Evolutionary conservation across 2,329 filamentous ascomycete species (phyloP).

Genomic region (Colletotrichum sp.): DNA sequence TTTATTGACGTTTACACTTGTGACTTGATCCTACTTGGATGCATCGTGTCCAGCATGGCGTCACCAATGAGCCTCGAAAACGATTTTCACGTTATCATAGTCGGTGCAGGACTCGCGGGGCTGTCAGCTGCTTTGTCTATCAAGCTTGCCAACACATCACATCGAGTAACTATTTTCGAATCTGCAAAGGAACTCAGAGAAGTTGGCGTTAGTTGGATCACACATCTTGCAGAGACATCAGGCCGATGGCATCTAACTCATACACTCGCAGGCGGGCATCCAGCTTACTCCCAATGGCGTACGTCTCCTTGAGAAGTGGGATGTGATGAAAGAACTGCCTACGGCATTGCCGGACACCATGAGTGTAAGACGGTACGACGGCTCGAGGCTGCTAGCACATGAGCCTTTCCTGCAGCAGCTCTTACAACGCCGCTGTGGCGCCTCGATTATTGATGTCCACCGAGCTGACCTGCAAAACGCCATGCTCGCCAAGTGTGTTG

Average conservation of each 20-base stretch:
- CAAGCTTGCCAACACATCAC: neutral
- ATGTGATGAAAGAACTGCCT: neutral
- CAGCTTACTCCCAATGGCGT: slow-evolving; percentile 12
- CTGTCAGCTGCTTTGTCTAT: neutral
- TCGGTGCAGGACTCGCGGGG: neutral
- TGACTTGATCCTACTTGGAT: neutral
- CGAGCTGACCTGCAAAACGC: slow-evolving; percentile 51
- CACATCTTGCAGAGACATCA: neutral
- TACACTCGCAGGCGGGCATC: neutral
- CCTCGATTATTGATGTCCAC: slow-evolving; percentile 52
- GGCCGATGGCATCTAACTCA: neutral
- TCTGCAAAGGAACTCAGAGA: slow-evolving; percentile 10
- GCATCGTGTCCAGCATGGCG: neutral
- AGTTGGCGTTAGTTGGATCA: neutral
- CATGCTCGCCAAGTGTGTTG: slow-evolving; percentile 47
- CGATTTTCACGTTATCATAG: neutral
- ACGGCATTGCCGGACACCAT: slow-evolving; percentile 1
- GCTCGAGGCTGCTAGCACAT: neutral
- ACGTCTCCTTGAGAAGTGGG: neutral
- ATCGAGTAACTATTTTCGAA: slow-evolving; percentile 12
- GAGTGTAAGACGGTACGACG: slow-evolving; percentile 13
- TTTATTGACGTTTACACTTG: neutral
- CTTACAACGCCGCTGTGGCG: neutral
- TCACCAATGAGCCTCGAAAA: neutral
- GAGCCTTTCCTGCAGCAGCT: neutral